Conservation (phyloP, 164 flowering plant species). For the Liriodendron chinense region DNA sequence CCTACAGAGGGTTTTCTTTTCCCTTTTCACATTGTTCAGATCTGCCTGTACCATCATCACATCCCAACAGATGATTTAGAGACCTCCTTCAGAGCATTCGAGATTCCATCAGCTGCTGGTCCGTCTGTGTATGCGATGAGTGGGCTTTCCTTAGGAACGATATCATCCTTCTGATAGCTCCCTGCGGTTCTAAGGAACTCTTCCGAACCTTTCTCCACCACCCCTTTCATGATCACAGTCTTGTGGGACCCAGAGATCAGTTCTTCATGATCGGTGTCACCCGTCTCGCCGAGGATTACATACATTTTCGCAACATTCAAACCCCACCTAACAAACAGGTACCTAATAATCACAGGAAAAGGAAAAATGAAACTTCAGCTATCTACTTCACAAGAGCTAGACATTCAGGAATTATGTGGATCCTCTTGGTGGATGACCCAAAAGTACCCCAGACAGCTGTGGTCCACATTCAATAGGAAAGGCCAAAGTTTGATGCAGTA, state of each 20-base stretch:
- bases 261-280: conserved; percentile 91
- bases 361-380: background rate
- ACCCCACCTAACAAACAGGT: conserved; percentile 92
- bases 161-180: conserved; percentile 64
- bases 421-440: too few relatives aligned
- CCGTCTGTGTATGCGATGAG: conserved; percentile 1
- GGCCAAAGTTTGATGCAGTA: too few relatives aligned
- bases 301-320: conserved; percentile 80
- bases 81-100: conserved; percentile 13
- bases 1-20: too few relatives aligned
- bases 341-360: conserved; percentile 38
- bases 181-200: conserved; percentile 62
- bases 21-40: too few relatives aligned
- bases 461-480: too few relatives aligned
- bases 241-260: conserved; percentile 84
- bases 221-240: conserved; percentile 70
- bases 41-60: background rate
- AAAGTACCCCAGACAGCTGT: too few relatives aligned
- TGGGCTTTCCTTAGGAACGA: conserved; percentile 73
- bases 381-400: background rate
- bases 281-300: conserved; percentile 76
- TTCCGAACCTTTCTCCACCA: conserved; percentile 63
- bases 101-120: too few relatives aligned
- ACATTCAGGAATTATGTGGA: background rate
- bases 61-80: conserved; percentile 25